Conservation (phyloP, 2,329 filamentous ascomycete genomes). For the Thermoascus crustaceus region DNA sequence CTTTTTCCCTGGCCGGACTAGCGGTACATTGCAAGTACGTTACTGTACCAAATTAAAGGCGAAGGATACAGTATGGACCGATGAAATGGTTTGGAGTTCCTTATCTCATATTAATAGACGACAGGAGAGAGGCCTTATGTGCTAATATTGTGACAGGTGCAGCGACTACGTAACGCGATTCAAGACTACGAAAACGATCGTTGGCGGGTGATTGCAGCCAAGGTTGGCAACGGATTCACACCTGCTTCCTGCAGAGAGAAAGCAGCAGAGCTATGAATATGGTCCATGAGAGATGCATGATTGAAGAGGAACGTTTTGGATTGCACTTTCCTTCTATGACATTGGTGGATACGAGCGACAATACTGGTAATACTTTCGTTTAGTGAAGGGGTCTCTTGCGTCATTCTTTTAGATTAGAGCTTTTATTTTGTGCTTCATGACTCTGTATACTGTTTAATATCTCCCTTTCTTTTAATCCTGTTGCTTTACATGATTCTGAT, state of each 20-base stretch:
- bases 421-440: neutral
- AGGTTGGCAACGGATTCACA: slow-evolving; percentile 83
- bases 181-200: slow-evolving; percentile 54
- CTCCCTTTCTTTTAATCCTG: neutral
- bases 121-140: neutral
- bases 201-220: slow-evolving; percentile 85
- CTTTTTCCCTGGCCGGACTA: slow-evolving; percentile 86
- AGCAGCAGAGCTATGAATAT: slow-evolving; percentile 50
- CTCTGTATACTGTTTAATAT: neutral
- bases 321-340: neutral
- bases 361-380: neutral
- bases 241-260: slow-evolving; percentile 80
- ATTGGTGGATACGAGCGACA: neutral
- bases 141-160: slow-evolving; percentile 21
- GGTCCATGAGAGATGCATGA: neutral
- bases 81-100: slow-evolving; percentile 63
- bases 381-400: neutral
- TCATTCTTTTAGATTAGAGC: neutral
- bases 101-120: neutral
- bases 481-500: neutral
- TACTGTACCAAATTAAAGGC: slow-evolving; percentile 95
- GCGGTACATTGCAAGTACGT: slow-evolving; percentile 82
- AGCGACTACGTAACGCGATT: slow-evolving; percentile 31
- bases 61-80: slow-evolving; percentile 87
- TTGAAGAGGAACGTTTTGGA: too few relatives aligned